These are phyloP conservation scores for Botrytis sinoallii DNA, from an alignment of 2,329 filamentous ascomycete genomes.

Conservation along the genomic window DNA sequence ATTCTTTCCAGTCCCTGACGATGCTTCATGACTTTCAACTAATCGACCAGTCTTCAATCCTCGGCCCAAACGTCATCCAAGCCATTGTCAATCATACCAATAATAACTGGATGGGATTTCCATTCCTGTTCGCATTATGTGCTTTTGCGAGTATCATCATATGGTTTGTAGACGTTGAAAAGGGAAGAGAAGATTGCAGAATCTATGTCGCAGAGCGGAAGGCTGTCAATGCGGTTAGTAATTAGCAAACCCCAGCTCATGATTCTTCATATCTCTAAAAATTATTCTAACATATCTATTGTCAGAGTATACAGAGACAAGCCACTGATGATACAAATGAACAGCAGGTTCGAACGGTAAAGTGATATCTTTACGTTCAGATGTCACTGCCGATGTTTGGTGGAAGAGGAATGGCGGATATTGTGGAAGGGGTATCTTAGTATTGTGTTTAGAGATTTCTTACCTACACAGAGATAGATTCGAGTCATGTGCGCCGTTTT, in stretches of 20 bases:
- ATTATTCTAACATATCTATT: neutral
- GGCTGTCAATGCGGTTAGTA: constrained; percentile 22
- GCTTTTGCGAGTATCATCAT: constrained; percentile 41
- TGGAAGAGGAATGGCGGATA: neutral
- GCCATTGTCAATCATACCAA: constrained; percentile 43
- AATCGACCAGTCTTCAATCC: constrained; percentile 41
- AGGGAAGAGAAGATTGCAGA: constrained; percentile 41
- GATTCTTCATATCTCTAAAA: rapidly evolving
- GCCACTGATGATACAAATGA: neutral
- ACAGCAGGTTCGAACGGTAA: neutral
- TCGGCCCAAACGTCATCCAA: constrained; percentile 44
- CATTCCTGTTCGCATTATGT: constrained; percentile 43
- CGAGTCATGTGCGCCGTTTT: neutral
- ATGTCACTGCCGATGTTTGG: neutral
- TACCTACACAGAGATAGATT: neutral
- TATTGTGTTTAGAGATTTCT: neutral
- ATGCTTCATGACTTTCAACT: neutral
- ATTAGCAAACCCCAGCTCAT: neutral
- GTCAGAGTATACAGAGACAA: neutral
- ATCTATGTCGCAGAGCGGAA: constrained; percentile 40
- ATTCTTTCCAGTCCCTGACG: no score
- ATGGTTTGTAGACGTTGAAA: constrained; percentile 42
- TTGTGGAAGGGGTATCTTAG: neutral
- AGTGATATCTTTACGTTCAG: neutral
- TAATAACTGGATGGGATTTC: constrained; percentile 46